Conservation (phyloP, 2,329 filamentous ascomycete species). For the Bertia moriformis region DNA sequence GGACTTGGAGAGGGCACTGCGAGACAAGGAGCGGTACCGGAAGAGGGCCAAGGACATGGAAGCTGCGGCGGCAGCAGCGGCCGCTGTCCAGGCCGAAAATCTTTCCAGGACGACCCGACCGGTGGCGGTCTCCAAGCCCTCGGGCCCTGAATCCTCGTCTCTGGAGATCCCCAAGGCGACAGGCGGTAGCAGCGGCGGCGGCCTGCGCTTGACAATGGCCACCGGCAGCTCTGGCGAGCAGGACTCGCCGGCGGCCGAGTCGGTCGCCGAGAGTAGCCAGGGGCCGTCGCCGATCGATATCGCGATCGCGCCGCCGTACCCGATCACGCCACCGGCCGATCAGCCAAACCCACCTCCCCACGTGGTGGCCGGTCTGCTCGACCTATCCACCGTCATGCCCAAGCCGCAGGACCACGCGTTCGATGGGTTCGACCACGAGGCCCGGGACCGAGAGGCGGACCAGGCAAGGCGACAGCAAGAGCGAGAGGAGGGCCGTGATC, state of each 20-base stretch:
- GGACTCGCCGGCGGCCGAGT: slow-evolving; percentile 32
- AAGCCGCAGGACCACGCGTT: slow-evolving; percentile 43
- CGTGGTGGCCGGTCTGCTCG: slow-evolving; percentile 33
- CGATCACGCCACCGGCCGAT: slow-evolving; percentile 48
- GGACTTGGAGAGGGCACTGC: slow-evolving; percentile 76
- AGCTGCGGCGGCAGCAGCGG: slow-evolving; percentile 17
- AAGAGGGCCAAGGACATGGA: slow-evolving; percentile 73
- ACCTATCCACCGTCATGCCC: slow-evolving; percentile 43
- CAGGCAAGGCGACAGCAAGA: slow-evolving; percentile 28
- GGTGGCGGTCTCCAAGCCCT: slow-evolving; percentile 6
- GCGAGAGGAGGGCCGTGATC: slow-evolving; percentile 23
- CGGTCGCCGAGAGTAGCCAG: slow-evolving; percentile 27
- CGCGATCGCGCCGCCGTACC: slow-evolving; percentile 44
- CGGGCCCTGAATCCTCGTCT: slow-evolving; percentile 6
- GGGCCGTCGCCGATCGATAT: slow-evolving; percentile 45
- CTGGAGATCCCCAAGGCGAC: no score
- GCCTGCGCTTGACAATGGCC: no score
- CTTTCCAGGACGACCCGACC: background rate
- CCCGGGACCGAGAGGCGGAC: slow-evolving; percentile 31
- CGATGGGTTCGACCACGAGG: slow-evolving; percentile 38
- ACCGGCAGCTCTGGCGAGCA: slow-evolving; percentile 15
- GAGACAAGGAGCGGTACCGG: slow-evolving; percentile 87
- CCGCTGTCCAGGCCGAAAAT: slow-evolving; percentile 8
- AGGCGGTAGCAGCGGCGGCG: no score
- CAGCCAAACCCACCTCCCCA: slow-evolving; percentile 22